Conservation (phyloP, 1,284 basidiomycete species). For the Papiliotrema terrestris region DNA sequence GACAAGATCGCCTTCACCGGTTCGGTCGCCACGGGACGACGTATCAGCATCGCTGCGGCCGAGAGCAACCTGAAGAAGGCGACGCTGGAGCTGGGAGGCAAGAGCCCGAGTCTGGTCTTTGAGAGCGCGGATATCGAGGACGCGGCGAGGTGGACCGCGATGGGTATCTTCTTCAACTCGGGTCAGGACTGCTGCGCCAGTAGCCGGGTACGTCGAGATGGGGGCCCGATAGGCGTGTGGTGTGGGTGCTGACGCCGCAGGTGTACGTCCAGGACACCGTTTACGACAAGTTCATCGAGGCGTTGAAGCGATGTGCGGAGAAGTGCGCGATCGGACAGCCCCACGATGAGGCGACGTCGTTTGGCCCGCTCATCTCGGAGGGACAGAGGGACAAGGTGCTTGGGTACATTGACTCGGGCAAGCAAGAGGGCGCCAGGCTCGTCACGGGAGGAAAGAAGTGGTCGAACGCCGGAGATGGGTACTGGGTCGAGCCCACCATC, state of each 20-base stretch:
- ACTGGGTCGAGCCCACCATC: conserved; percentile 49
- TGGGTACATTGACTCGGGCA: conserved; percentile 82
- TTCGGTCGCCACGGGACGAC: conserved; percentile 72
- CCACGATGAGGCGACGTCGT: conserved; percentile 67
- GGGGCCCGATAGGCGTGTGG: neutral
- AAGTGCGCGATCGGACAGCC: conserved; percentile 67
- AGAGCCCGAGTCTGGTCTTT: conserved; percentile 52
- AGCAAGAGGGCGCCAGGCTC: conserved; percentile 74
- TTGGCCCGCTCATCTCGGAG: conserved; percentile 82
- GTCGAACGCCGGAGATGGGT: conserved; percentile 36
- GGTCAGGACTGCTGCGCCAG: conserved; percentile 54
- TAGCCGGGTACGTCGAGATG: conserved; percentile 58
- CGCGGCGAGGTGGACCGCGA: conserved; percentile 57
- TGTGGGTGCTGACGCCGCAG: conserved; percentile 2
- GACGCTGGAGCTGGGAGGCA: conserved; percentile 57
- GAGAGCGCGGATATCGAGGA: conserved; percentile 61
- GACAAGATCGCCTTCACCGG: conserved; percentile 66
- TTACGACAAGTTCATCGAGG: conserved; percentile 73
- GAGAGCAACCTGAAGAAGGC: conserved; percentile 76
- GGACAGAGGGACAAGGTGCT: conserved; percentile 84
- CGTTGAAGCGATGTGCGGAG: conserved; percentile 66
- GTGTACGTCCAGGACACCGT: conserved; percentile 79
- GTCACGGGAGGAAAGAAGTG: conserved; percentile 67
- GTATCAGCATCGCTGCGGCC: conserved; percentile 77
- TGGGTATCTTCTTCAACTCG: conserved; percentile 40